These are phyloP conservation scores for Mesembryanthemum crystallinum DNA, from an alignment of 148 eudicot species.

Conservation along the genomic window DNA sequence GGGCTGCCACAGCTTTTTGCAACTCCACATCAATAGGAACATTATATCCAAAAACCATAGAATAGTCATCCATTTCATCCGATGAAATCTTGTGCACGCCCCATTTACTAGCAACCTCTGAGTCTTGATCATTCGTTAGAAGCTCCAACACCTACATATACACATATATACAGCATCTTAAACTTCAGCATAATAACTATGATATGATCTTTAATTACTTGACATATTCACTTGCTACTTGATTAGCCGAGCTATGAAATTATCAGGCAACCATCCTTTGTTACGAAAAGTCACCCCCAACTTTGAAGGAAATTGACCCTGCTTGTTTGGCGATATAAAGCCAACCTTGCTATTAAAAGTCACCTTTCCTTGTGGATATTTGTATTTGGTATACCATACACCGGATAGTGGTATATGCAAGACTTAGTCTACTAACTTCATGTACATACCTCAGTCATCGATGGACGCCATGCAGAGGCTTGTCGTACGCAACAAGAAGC, in stretches of 20 bases:
- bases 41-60: conserved; percentile 71
- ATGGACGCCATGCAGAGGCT: conserved; percentile 68
- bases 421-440: too few species aligned
- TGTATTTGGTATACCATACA: too few species aligned
- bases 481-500: conserved; percentile 86
- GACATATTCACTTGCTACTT: not conserved
- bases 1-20: conserved; percentile 40
- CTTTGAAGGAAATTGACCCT: too few species aligned
- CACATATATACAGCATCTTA: not conserved
- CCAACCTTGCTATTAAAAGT: too few species aligned
- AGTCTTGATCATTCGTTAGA: conserved; percentile 43
- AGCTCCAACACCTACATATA: conserved; percentile 54
- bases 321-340: too few species aligned
- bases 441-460: conserved; percentile 66
- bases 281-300: too few species aligned
- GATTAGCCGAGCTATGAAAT: too few species aligned
- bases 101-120: conserved; percentile 47
- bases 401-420: too few species aligned
- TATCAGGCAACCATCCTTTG: too few species aligned
- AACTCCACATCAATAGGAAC: conserved; percentile 54
- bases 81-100: conserved; percentile 45
- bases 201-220: not conserved
- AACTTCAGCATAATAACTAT: not conserved
- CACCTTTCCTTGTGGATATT: too few species aligned
- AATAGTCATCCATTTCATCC: conserved; percentile 73